Conservation (phyloP, 164 flowering plant species). For the Amborella trichopoda region DNA sequence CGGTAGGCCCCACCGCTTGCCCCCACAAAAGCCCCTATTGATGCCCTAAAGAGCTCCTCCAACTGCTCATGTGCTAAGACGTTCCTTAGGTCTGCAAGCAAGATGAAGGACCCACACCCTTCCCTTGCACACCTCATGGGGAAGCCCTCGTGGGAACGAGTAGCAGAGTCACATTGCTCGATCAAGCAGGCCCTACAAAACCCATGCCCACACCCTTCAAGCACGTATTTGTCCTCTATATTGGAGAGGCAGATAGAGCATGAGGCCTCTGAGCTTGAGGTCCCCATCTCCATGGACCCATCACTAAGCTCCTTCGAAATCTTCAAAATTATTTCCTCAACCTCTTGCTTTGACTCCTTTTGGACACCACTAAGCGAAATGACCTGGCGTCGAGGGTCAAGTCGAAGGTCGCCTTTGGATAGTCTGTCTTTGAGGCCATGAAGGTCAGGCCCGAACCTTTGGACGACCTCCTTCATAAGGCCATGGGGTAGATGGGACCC, state of each 20-base stretch:
- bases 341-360: constrained; percentile 47
- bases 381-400: constrained; percentile 48
- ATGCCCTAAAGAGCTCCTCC: constrained; percentile 75
- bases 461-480: constrained; percentile 67
- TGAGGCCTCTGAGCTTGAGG: constrained; percentile 17
- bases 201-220: constrained; percentile 57
- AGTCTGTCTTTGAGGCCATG: constrained; percentile 59
- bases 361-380: constrained; percentile 46
- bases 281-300: constrained; percentile 2
- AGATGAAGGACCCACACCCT: constrained; percentile 42
- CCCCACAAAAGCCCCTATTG: constrained; percentile 61
- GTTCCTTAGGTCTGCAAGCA: constrained; percentile 45
- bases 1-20: constrained; percentile 51
- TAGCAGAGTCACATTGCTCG: constrained; percentile 81
- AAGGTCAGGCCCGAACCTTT: constrained; percentile 72
- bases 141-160: constrained; percentile 48
- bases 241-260: constrained; percentile 91
- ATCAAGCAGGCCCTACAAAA: constrained; percentile 67
- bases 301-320: constrained; percentile 19
- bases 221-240: constrained; percentile 56
- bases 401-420: constrained; percentile 46
- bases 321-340: constrained; percentile 45
- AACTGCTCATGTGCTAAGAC: constrained; percentile 47
- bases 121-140: constrained; percentile 52
- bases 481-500: constrained; percentile 44